A percentile compares a stretch with the other conserved stretches of the same genome.
phyloP scores from a whole-genome alignment of 352 stramenopile species.

The Phytophthora tentaculata region DNA sequence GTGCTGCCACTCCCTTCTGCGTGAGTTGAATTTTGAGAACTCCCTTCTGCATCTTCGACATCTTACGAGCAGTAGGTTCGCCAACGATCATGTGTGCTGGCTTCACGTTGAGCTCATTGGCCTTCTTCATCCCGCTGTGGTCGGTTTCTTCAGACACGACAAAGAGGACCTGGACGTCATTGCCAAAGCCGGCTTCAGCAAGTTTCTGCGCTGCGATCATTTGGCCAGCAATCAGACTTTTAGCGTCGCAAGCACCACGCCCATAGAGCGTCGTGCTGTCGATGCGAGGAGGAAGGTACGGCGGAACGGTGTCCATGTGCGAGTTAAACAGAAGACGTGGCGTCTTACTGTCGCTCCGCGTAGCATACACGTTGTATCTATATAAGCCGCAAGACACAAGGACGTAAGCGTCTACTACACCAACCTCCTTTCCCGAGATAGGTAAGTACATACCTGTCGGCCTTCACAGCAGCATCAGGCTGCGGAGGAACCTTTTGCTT shows the following conservation, averaged over 20 bases:
- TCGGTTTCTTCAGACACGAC: constrained; percentile 90
- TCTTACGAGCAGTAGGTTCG: constrained; percentile 82
- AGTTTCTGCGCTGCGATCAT: constrained; percentile 82
- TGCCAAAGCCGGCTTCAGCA: constrained; percentile 54
- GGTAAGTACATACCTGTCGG: constrained; percentile 46
- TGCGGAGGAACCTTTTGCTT: constrained; percentile 77
- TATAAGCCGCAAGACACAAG: constrained; percentile 12
- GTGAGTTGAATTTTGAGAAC: constrained; percentile 86
- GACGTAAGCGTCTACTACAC: neutral
- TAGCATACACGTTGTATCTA: constrained; percentile 83
- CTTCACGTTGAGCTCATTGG: constrained; percentile 76
- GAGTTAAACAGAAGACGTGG: constrained; percentile 85
- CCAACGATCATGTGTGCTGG: constrained; percentile 83
- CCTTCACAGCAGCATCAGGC: constrained; percentile 60
- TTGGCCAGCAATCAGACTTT: constrained; percentile 83
- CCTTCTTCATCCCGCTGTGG: constrained; percentile 90
- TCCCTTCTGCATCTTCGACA: constrained; percentile 88
- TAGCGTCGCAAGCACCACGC: constrained; percentile 85
- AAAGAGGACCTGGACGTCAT: constrained; percentile 81
- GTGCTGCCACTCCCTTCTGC: constrained; percentile 73
- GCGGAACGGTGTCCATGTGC: constrained; percentile 87
- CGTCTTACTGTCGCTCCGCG: constrained; percentile 56
- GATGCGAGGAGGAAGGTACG: constrained; percentile 67
- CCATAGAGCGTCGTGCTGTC: constrained; percentile 75
- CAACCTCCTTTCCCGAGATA: neutral